A percentile compares a stretch with the other conserved stretches of the same genome.
Evolutionary conservation across 176 grass and related monocot species (phyloP).

Genomic region (Echinochloa phyllopogon): DNA sequence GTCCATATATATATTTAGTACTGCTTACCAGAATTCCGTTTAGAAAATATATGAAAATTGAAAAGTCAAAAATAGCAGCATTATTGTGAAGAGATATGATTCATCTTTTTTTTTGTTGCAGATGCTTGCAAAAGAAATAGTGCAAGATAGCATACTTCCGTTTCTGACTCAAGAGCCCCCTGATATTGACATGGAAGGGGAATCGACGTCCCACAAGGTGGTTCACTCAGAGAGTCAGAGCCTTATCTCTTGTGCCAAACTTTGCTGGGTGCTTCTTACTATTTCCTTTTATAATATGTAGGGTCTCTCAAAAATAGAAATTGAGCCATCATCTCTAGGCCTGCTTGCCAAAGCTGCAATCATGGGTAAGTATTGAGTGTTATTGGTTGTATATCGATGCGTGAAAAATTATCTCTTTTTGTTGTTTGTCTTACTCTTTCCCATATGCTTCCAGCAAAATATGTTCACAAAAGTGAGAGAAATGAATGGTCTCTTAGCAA

Average conservation of each 20-base stretch:
- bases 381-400: slow-evolving; percentile 22
- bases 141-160: slow-evolving; percentile 88
- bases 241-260: slow-evolving; percentile 9
- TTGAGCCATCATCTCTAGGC: slow-evolving; percentile 73
- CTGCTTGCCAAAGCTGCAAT: slow-evolving; percentile 85
- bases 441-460: slow-evolving; percentile 78
- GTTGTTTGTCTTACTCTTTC: slow-evolving; percentile 37
- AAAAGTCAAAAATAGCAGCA: slow-evolving; percentile 21
- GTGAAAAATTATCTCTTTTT: slow-evolving; percentile 12
- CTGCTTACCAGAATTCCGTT: slow-evolving; percentile 13
- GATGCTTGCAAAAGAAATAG: slow-evolving; percentile 96
- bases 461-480: slow-evolving; percentile 67
- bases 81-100: slow-evolving; percentile 12
- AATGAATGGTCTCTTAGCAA: slow-evolving; percentile 69
- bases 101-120: slow-evolving; percentile 35
- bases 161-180: slow-evolving; percentile 70
- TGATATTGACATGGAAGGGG: slow-evolving; percentile 64
- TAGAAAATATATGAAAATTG: slow-evolving; percentile 17
- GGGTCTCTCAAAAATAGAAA: slow-evolving; percentile 83
- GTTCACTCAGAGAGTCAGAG: slow-evolving; percentile 5
- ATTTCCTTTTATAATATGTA: slow-evolving; percentile 40
- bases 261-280: slow-evolving; percentile 24
- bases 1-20: slow-evolving; percentile 38
- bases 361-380: slow-evolving; percentile 56
- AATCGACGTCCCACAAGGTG: slow-evolving; percentile 70